Base-by-base conservation (phyloP, 805 yeast species). In the Limtongia smithiae region DNA sequence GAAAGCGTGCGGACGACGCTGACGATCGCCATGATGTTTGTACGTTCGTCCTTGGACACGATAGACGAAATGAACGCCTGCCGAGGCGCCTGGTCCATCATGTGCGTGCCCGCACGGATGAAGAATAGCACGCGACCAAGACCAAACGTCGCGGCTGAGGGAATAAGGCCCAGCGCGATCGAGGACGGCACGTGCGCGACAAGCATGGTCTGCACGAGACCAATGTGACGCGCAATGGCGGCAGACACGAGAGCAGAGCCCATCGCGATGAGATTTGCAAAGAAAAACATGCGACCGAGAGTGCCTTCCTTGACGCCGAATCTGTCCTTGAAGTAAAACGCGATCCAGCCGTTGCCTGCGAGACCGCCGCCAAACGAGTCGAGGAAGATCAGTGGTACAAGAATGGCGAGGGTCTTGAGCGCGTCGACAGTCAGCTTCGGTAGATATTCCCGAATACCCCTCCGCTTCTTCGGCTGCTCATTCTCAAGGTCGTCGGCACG, bases 81-180 rank as follows among this genome's bases (percentile, higher is more conserved):
- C 44, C 96, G 76, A 6, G 96, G 95, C 3, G 88, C 91, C 25
- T 87, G 95, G 64, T 88, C 96, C 89, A 88, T 86, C 1, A 89
- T 79, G 1, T 81, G 73, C 0, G 86, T 78, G 1, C 81, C 68
- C 51, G 82, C 81, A 55, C 85, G 79, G 24, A 77, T 63, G 20
- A 81, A 54, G 32, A 83, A 69, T 8, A 79, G 65, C 0, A 68
- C 46, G n/a, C 83, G 71, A 0, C 90, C 83, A 0, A 63, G 49
- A 17, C 71, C 54, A 35, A 60, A 61, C 21, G 55, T 49, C 18
- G 73, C 71, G 11, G 74, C 66, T 2, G 74, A 51, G 6, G 87
- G 85, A 12, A 80, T 71, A 11, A 72, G 41, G 2, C 78, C 72
- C 59, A 81, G 77, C 51, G 85, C 78, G 0, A 81, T 46, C 0